Evolutionary conservation across 805 yeast genomes (phyloP).

Genomic region (Starmerella powellii): DNA sequence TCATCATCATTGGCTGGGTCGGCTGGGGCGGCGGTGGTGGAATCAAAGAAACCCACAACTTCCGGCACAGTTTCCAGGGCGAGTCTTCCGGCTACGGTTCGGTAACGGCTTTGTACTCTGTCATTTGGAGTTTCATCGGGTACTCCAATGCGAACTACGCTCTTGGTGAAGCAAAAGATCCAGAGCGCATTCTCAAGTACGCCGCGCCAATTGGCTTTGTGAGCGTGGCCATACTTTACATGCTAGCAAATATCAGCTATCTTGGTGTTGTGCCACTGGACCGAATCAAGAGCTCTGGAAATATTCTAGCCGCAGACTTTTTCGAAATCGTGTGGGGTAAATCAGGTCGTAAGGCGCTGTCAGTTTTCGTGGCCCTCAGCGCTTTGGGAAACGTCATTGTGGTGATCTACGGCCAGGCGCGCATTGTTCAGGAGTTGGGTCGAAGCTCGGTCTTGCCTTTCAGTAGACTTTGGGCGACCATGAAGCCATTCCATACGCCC

Average conservation of each 20-base stretch:
- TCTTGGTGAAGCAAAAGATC: conserved; percentile 64
- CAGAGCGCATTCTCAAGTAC: conserved; percentile 50
- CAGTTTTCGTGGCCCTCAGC: conserved; percentile 68
- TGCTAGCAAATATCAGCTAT: conserved; percentile 67
- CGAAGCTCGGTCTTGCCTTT: conserved; percentile 74
- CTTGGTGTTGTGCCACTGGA: conserved; percentile 37
- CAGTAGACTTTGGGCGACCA: conserved; percentile 55
- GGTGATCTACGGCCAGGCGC: conserved; percentile 70
- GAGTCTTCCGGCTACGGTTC: conserved; percentile 34
- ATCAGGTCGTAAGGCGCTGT: conserved; percentile 56
- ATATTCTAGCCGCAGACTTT: conserved; percentile 63
- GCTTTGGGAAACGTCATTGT: conserved; percentile 74
- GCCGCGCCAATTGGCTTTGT: conserved; percentile 69
- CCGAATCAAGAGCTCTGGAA: conserved; percentile 44
- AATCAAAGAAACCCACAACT: conserved; percentile 45
- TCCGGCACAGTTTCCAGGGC: conserved; percentile 42
- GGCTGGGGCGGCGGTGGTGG: conserved; percentile 58
- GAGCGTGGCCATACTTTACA: conserved; percentile 50
- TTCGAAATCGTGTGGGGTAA: conserved; percentile 61
- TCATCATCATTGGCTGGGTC: conserved; percentile 68
- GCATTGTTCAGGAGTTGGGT: conserved; percentile 68
- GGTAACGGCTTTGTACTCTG: conserved; percentile 57
- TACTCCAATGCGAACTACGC: conserved; percentile 77
- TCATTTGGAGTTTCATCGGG: conserved; percentile 76
- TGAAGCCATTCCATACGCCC: conserved; percentile 64